Conservation (phyloP, 1,284 basidiomycete species). For the Cryptococcus wingfieldii region DNA sequence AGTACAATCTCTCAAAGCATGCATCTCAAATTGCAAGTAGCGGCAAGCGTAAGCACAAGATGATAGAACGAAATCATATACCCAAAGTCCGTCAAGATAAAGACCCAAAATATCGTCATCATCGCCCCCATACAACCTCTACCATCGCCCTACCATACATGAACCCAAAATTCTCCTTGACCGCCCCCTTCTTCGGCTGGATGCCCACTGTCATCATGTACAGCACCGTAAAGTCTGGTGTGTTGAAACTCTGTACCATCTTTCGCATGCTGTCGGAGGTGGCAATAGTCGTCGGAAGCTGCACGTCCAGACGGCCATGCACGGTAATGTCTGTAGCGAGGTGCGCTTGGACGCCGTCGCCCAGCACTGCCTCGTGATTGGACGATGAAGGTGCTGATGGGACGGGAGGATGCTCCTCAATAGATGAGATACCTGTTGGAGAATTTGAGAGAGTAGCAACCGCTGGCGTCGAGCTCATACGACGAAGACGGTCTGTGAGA, state of each 20-base stretch:
- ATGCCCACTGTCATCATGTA: constrained; percentile 36
- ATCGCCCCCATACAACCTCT: constrained; percentile 30
- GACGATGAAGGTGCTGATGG: background rate
- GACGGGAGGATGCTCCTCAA: background rate
- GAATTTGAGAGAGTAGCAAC: background rate
- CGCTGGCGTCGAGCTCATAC: background rate
- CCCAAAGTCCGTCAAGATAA: too few species aligned
- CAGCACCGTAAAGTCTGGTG: constrained; percentile 30
- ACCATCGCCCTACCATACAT: constrained; percentile 36
- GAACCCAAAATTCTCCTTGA: constrained; percentile 34
- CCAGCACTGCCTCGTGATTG: background rate
- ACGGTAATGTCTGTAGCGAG: constrained; percentile 33
- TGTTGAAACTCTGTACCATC: constrained; percentile 30
- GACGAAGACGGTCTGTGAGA: constrained; percentile 1
- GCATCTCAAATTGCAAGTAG: too few species aligned
- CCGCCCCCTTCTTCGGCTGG: constrained; percentile 27
- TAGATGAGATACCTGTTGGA: background rate
- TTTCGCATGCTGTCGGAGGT: background rate
- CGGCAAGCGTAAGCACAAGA: too few species aligned
- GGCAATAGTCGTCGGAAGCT: background rate
- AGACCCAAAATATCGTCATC: too few species aligned
- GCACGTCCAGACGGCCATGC: constrained; percentile 14
- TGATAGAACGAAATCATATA: too few species aligned
- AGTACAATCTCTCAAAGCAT: too few species aligned
- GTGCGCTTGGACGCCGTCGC: background rate